Evolutionary conservation across 768 basidiomycete species (phyloP).

Genomic region (Termitomyces sp.): DNA sequence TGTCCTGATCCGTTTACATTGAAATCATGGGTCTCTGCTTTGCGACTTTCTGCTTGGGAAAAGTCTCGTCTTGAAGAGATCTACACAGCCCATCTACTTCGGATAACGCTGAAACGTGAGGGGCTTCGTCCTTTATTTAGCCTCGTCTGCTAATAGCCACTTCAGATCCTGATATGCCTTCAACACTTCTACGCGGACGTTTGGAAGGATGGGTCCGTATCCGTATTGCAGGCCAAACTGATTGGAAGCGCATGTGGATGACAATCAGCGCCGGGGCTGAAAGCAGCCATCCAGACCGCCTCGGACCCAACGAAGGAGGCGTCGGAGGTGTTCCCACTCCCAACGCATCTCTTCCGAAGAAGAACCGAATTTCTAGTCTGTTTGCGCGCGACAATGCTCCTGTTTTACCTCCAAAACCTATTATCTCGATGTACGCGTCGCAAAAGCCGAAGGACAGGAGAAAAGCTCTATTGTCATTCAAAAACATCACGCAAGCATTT

Average conservation of each 20-base stretch:
- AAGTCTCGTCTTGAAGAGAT: conserved; percentile 94
- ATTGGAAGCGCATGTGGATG: conserved; percentile 94
- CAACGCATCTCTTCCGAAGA: conserved; percentile 23
- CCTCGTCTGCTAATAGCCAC: neutral
- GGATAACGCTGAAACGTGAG: conserved; percentile 59
- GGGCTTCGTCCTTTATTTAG: conserved; percentile 2
- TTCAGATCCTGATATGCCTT: conserved; percentile 48
- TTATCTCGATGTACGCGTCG: conserved; percentile 57
- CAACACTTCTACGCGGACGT: conserved; percentile 64
- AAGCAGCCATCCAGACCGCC: conserved; percentile 17
- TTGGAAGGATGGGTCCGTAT: conserved; percentile 92
- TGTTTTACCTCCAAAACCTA: conserved; percentile 27
- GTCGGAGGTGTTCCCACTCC: conserved; percentile 19
- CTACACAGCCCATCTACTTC: conserved; percentile 91
- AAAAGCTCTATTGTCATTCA: conserved; percentile 66
- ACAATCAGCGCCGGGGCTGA: conserved; percentile 54
- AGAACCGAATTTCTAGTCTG: conserved; percentile 66
- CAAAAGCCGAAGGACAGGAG: conserved; percentile 74
- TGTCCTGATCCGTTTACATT: conserved; percentile 70
- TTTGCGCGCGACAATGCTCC: conserved; percentile 48
- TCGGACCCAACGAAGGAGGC: conserved; percentile 24
- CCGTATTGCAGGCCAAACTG: conserved; percentile 93
- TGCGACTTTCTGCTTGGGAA: conserved; percentile 92
- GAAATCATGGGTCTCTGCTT: conserved; percentile 87
- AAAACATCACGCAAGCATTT: conserved; percentile 77